These are phyloP conservation scores for Aspergillus piperis DNA, from an alignment of 2,329 filamentous ascomycete genomes.

Conservation along the genomic window DNA sequence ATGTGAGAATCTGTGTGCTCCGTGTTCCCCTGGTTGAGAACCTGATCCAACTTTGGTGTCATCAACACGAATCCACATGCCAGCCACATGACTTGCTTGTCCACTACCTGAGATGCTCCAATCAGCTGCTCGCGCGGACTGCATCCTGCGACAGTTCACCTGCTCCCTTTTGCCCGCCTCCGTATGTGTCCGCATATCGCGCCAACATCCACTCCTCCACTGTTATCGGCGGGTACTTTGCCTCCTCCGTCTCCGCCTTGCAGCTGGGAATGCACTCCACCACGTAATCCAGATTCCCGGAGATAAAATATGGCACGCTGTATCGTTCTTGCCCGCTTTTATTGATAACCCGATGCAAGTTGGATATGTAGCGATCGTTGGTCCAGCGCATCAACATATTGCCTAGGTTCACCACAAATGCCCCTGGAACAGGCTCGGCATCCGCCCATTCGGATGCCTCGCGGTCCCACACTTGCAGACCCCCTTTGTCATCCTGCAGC, in stretches of 20 bases:
- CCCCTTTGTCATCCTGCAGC: constrained; percentile 30
- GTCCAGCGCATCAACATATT: constrained; percentile 35
- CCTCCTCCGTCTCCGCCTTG: constrained; percentile 7
- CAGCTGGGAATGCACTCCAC: constrained; percentile 28
- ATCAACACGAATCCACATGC: neutral
- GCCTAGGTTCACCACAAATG: constrained; percentile 34
- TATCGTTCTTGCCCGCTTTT: constrained; percentile 26
- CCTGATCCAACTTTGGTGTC: neutral
- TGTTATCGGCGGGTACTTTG: constrained; percentile 27
- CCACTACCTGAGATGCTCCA: neutral
- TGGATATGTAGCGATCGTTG: constrained; percentile 30
- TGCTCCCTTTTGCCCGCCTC: constrained; percentile 12
- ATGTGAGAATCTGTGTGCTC: neutral
- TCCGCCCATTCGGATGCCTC: constrained; percentile 26
- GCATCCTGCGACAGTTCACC: constrained; percentile 18
- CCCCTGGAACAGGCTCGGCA: constrained; percentile 25
- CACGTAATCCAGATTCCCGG: constrained; percentile 28
- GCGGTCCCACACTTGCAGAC: constrained; percentile 32
- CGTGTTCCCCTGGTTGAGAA: neutral
- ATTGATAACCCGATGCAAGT: constrained; percentile 34
- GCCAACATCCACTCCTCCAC: constrained; percentile 28
- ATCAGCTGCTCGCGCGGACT: neutral
- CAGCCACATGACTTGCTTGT: neutral
- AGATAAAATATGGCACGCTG: constrained; percentile 32
- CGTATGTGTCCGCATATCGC: constrained; percentile 29